Evolutionary conservation across 2,329 filamentous ascomycete species (phyloP).

Genomic region (Arthroderma sp.): DNA sequence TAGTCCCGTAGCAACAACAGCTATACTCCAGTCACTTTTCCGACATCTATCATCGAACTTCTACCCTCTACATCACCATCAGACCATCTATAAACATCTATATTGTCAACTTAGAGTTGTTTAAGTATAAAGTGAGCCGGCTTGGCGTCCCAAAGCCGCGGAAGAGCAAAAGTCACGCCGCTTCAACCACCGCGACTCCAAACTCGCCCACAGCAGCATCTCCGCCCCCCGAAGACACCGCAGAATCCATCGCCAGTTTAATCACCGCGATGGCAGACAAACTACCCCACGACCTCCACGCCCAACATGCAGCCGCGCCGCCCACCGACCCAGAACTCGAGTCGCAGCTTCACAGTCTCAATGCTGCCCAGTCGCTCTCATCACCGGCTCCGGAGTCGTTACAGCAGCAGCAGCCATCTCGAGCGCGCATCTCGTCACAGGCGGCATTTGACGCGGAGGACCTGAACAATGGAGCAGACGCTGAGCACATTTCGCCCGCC

Average conservation of each 20-base stretch:
- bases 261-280: background rate
- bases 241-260: constrained; percentile 7
- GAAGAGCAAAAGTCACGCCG: constrained; percentile 11
- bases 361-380: background rate
- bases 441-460: background rate
- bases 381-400: background rate
- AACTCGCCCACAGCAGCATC: background rate
- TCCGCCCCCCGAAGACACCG: background rate
- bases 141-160: background rate
- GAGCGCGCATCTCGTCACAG: background rate
- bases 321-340: constrained; percentile 5
- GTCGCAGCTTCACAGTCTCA: constrained; percentile 1
- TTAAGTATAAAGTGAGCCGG: background rate
- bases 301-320: background rate
- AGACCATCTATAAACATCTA: too few relatives aligned
- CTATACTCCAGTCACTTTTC: too few relatives aligned
- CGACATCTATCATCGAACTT: too few relatives aligned
- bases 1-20: too few relatives aligned
- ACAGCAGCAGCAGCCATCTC: background rate
- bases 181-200: constrained; percentile 8
- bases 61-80: too few relatives aligned
- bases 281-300: background rate
- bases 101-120: too few relatives aligned
- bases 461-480: background rate
- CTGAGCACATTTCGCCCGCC: background rate